Evolutionary conservation across 148 eudicot species (phyloP), one percentile per base, ranked within the genome.

Genomic region (Silene latifolia): DNA sequence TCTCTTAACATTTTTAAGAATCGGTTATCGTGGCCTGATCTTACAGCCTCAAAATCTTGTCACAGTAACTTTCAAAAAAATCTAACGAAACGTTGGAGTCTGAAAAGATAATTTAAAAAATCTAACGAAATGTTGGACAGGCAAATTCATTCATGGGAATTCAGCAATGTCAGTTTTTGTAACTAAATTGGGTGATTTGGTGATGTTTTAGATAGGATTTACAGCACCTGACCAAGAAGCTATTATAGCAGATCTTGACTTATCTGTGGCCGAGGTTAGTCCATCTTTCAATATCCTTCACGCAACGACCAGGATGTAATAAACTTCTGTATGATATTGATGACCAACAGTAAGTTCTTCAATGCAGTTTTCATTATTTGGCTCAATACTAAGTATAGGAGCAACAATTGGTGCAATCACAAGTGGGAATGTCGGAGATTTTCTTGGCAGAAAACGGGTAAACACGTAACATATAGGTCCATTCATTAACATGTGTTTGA

Each of bases 191-290:
- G 67, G 6, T 23, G 6, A 3, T 60, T 48, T 77, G 71, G 18
- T 67, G 54, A 42, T 44, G 71, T 10, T 51, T 7, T 67, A 77
- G 80, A 68, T 77, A 23, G 80, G 80, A 63, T 71, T 51, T 72
- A 77, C 80, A 71, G 76, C 80, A 20, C 80, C 80, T 51, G 60
- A 68, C 29, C 76, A 77, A 53, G 24, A 74, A 71, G 73, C 71
- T 5, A 77, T 77, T n/a, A 61, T 77, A 4, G 32, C 59, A 47
- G 80, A 77, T 24, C 80, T 77, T 17, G 20, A 53, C 63, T 63
- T 77, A 63, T 77, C 76, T 14, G 76, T 77, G 24, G 80, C 80
- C 20, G 71, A 77, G 76, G 80, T 77, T 20, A 71, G 80, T 62
- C 13, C 53, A 62, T 5, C 0, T 13, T 58, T 39, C 44, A 39